Evolutionary conservation across 768 basidiomycete genomes (phyloP).

Genomic region (Gautieria morchelliformis): DNA sequence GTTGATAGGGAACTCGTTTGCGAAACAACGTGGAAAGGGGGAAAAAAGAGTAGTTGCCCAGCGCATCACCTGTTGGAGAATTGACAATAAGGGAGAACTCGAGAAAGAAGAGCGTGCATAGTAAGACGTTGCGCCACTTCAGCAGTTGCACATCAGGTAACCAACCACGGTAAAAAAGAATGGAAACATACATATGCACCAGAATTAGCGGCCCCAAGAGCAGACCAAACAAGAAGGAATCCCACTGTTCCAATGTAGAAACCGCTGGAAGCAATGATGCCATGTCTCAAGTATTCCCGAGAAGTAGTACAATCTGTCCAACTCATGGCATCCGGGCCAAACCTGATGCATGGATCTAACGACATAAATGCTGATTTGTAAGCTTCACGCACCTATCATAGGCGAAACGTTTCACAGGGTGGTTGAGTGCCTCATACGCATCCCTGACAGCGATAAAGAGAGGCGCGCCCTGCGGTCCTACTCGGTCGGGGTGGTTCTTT

Average conservation of each 20-base stretch:
- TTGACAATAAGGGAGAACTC: constrained; percentile 61
- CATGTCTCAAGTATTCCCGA: constrained; percentile 59
- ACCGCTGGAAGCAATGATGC: constrained; percentile 49
- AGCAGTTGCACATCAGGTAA: constrained; percentile 1
- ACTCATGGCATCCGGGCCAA: constrained; percentile 60
- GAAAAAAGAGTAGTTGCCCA: constrained; percentile 16
- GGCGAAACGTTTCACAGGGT: constrained; percentile 71
- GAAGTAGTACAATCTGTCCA: constrained; percentile 65
- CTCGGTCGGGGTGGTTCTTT: constrained; percentile 68
- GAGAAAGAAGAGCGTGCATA: constrained; percentile 45
- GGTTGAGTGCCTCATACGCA: constrained; percentile 69
- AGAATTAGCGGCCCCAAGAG: constrained; percentile 48
- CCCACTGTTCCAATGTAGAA: constrained; percentile 58
- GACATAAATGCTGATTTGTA: constrained; percentile 1
- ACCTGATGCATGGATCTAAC: constrained; percentile 33
- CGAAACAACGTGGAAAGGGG: constrained; percentile 20
- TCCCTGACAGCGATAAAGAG: constrained; percentile 63
- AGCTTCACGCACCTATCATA: constrained; percentile 60
- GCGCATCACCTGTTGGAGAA: constrained; percentile 33
- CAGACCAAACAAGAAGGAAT: constrained; percentile 51
- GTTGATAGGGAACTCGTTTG: constrained; percentile 58
- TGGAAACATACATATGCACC: constrained; percentile 51
- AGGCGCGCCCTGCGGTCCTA: constrained; percentile 43
- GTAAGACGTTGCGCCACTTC: constrained; percentile 78
- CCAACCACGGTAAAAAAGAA: constrained; percentile 9